Evolutionary conservation across 371 early-diverging fungal genomes (phyloP), one percentile per base, ranked within the genome.

Genomic region (Spraguea lophii): DNA sequence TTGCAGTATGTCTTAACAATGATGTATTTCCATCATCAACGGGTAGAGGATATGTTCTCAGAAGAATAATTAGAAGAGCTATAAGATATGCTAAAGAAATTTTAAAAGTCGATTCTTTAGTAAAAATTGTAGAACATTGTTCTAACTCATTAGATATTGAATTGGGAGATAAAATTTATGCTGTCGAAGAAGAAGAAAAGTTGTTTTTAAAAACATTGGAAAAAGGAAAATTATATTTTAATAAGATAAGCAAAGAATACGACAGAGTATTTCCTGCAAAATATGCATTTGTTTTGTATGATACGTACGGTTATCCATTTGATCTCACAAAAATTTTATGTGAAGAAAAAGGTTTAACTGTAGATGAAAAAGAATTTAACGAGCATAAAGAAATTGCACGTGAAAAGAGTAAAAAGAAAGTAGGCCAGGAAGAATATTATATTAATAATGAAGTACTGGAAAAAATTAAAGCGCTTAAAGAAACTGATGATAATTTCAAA

Each of bases 281-380:
- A 30, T 85, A 87, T 70, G 90, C 84, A 17, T 98, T 91, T 88
- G 76, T 85, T 20, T 74, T 98, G 61, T 92, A 98, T 62, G 99
- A 94, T 69, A 93, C 95, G 13, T 98, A 84, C 68, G 99, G 99
- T 44, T 95, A 94, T 80, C 99, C 99, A 13, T 82, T 88, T 3
- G 99, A 98, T 73, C 74, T 98, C 51, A 95, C 95, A 4, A 80
- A 82, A 55, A 66, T 94, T 43, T 90, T 95, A 84, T 90, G 90
- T 20, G 86, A 88, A 66, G 95, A 95, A 70, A 80, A 79, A 63
- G 84, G 83, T 6, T 68, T 94, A 46, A 54, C 59, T 13, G 79
- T 93, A 16, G 83, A 92, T 64, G 82, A 84, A 61, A 75, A 73
- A 22, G 84, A 76, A 61, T 92, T 92, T 59, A 74, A 80, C 61